phyloP scores from a whole-genome alignment of 352 stramenopile species.

The Pythium pyrilobum region DNA sequence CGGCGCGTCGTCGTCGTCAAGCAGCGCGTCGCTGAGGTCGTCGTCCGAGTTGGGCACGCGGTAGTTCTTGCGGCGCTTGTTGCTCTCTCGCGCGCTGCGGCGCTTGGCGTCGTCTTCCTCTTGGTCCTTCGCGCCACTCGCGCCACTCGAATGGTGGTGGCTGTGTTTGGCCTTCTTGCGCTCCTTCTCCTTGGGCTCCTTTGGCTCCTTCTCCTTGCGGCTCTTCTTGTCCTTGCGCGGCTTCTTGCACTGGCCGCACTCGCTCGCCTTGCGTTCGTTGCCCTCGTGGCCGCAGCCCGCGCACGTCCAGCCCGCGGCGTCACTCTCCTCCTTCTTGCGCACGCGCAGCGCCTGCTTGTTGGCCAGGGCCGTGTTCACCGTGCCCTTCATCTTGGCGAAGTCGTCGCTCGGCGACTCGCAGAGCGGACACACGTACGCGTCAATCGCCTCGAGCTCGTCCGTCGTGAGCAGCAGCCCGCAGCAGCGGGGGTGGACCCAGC shows the following conservation, averaged over 20 bases:
- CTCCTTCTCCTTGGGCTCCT: neutral
- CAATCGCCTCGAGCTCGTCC: conserved; percentile 79
- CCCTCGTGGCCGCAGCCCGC: conserved; percentile 29
- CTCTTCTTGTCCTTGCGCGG: conserved; percentile 15
- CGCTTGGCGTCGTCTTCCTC: conserved; percentile 26
- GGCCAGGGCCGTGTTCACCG: conserved; percentile 70
- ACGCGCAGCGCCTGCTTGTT: conserved; percentile 54
- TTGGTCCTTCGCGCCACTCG: neutral
- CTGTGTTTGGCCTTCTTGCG: conserved; percentile 1
- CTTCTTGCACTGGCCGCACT: conserved; percentile 27
- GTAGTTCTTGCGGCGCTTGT: conserved; percentile 76
- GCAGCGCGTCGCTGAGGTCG: conserved; percentile 43
- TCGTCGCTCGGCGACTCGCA: conserved; percentile 72
- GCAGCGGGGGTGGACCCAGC: conserved; percentile 88
- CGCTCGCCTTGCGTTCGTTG: conserved; percentile 36
- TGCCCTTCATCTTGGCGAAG: conserved; percentile 42
- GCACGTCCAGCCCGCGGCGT: conserved; percentile 34
- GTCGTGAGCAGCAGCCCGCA: conserved; percentile 83
- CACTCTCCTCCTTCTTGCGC: conserved; percentile 35
- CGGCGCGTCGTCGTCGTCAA: conserved; percentile 24
- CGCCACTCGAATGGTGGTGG: neutral
- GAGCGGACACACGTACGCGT: conserved; percentile 82
- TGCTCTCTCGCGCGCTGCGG: conserved; percentile 57
- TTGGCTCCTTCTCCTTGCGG: neutral
- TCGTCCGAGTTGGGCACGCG: conserved; percentile 79